phyloP scores from a whole-genome alignment of 2,329 filamentous ascomycete genomes.

The Aspergillus ochraceoroseus region DNA sequence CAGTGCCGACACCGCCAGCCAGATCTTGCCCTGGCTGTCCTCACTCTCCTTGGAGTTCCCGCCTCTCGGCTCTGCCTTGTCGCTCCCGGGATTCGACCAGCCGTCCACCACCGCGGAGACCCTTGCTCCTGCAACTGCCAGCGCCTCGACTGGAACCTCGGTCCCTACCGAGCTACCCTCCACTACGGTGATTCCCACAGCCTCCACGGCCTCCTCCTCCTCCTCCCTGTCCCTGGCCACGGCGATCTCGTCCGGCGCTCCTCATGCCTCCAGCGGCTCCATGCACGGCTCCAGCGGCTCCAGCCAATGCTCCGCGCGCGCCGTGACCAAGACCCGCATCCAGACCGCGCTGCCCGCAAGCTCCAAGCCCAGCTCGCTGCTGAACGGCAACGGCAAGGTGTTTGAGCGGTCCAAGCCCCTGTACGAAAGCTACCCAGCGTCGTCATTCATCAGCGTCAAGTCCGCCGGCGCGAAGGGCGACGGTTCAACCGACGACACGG shows the following conservation, averaged over 20 bases:
- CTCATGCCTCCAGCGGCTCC: conserved; percentile 12
- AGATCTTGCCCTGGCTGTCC: neutral
- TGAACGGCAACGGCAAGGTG: conserved; percentile 61
- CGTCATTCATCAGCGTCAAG: conserved; percentile 77
- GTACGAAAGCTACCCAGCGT: conserved; percentile 65
- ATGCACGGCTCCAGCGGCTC: conserved; percentile 12
- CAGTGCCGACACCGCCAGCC: conserved; percentile 1
- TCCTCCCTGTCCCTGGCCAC: neutral
- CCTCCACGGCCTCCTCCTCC: conserved; percentile 4
- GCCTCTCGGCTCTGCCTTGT: conserved; percentile 6
- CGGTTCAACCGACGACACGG: conserved; percentile 79
- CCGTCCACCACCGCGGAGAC: conserved; percentile 1
- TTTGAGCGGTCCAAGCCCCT: conserved; percentile 86
- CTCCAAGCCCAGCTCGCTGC: conserved; percentile 62
- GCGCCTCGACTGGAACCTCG: neutral
- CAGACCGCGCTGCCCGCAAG: conserved; percentile 57
- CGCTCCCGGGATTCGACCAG: conserved; percentile 11
- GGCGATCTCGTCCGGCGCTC: neutral
- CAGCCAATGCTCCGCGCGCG: conserved; percentile 27
- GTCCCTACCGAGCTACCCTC: neutral
- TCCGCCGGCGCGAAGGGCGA: conserved; percentile 79
- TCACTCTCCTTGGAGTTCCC: conserved; percentile 1
- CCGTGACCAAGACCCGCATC: conserved; percentile 42
- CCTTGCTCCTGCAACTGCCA: neutral
- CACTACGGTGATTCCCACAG: conserved; percentile 1